Base-by-base conservation (phyloP, 345 rosid genomes). In the Gossypium mustelinum region DNA sequence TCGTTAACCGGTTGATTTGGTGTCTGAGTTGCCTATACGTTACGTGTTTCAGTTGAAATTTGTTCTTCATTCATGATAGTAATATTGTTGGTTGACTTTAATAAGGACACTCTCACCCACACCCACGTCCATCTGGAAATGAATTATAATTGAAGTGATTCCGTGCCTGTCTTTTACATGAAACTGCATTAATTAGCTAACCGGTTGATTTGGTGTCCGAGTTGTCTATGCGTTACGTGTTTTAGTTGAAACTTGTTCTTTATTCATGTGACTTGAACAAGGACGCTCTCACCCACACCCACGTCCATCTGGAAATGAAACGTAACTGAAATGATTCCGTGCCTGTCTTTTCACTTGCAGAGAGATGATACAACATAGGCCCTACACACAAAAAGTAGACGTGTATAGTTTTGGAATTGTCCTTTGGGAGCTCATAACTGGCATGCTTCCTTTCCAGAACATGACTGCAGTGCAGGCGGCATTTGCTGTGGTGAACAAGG, bases 381-480 rank as follows among this genome's bases (percentile, higher is more conserved):
- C 90, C 55, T 87, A 85, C 79, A 83, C 85, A 0, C 88, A 85
- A 66, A 87, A 85, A 71, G 90, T 85, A 24, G 90, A 87, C 54
- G 90, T 87, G 43, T 87, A 85, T 65, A 87, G 90, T 77, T 87
- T 87, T 58, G 90, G 90, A 57, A 85, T 85, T 5, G 90, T 87
- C 45, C 79, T 87, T 64, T 87, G 90, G 90, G 90, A 87, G 79
- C 79, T 87, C 10, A 75, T 87, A 54, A 87, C 85, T 0, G 88
- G 85, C 17, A 51, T 82, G 84, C 80, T 85, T 43, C 90, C 90
- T 3, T 86, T 84, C 80, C 85, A 83, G 75, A 82, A 84, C 84
- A 84, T 86, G 87, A 84, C 87, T 2, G 87, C 88, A 1, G 86
- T 86, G 56, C 89, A 86, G 78, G 88, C 89, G 11, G 89, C 88